Evolutionary conservation across 305 asterid genomes (phyloP).

Genomic region (Stenogyne calaminthoides): DNA sequence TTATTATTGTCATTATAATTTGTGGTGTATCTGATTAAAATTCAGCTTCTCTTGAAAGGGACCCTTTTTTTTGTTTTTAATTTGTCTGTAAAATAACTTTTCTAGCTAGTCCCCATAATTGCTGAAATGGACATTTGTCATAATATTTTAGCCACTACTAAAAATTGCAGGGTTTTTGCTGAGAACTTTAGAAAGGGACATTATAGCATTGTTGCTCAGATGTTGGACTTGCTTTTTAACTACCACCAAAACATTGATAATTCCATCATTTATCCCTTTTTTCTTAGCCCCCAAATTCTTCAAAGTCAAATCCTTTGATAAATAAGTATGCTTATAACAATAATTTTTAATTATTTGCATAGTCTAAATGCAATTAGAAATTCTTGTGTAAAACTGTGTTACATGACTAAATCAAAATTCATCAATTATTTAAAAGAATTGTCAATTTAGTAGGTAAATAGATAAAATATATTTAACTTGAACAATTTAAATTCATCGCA

Average conservation of each 20-base stretch:
- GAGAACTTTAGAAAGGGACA: slow-evolving; percentile 39
- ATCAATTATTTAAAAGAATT: neutral
- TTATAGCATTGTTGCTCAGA: slow-evolving; percentile 32
- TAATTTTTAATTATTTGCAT: neutral
- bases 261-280: slow-evolving; percentile 24
- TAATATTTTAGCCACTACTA: slow-evolving; percentile 49
- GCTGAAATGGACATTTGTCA: slow-evolving; percentile 45
- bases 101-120: slow-evolving; percentile 41
- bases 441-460: neutral
- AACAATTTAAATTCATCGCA: neutral
- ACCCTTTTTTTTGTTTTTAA: slow-evolving; percentile 19
- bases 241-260: slow-evolving; percentile 15
- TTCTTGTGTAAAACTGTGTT: neutral
- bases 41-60: neutral
- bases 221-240: slow-evolving; percentile 29
- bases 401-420: no score
- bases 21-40: neutral
- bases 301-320: slow-evolving; percentile 30
- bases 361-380: neutral
- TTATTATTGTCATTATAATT: neutral
- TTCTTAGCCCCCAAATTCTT: slow-evolving; percentile 14
- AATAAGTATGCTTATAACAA: neutral
- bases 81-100: slow-evolving; percentile 24
- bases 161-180: slow-evolving; percentile 29
- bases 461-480: neutral